Conservation (phyloP, 305 asterid genomes). For the Plantago rigida region DNA sequence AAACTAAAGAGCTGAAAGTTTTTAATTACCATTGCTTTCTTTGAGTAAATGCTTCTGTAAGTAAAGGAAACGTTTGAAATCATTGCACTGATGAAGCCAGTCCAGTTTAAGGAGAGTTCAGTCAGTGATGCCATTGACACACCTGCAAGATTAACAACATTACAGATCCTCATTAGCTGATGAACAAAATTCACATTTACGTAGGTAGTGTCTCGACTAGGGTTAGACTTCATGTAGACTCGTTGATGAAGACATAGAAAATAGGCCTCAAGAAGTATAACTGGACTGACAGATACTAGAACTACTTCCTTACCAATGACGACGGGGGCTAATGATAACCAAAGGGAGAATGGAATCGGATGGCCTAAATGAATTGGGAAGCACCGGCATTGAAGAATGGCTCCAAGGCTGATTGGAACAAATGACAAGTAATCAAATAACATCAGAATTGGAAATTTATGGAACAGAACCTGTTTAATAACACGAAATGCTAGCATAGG, state of each 20-base stretch:
- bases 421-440: neutral
- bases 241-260: neutral
- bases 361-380: constrained; percentile 61
- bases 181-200: too few species aligned
- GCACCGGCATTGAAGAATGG: constrained; percentile 63
- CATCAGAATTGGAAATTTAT: neutral
- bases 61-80: constrained; percentile 58
- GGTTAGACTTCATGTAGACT: neutral
- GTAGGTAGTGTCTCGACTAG: too few species aligned
- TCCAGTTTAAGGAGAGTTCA: constrained; percentile 60
- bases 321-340: constrained; percentile 59
- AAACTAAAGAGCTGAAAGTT: neutral
- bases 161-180: neutral
- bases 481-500: neutral
- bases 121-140: constrained; percentile 62
- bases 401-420: constrained; percentile 41
- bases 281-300: neutral
- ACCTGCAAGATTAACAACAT: constrained; percentile 26
- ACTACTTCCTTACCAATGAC: constrained; percentile 39
- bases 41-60: constrained; percentile 60
- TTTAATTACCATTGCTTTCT: constrained; percentile 58
- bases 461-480: neutral
- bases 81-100: constrained; percentile 60
- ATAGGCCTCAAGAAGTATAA: neutral
- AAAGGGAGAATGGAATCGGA: constrained; percentile 43